Conservation (phyloP, 2,329 filamentous ascomycete genomes). For the Fusarium marasasianum region DNA sequence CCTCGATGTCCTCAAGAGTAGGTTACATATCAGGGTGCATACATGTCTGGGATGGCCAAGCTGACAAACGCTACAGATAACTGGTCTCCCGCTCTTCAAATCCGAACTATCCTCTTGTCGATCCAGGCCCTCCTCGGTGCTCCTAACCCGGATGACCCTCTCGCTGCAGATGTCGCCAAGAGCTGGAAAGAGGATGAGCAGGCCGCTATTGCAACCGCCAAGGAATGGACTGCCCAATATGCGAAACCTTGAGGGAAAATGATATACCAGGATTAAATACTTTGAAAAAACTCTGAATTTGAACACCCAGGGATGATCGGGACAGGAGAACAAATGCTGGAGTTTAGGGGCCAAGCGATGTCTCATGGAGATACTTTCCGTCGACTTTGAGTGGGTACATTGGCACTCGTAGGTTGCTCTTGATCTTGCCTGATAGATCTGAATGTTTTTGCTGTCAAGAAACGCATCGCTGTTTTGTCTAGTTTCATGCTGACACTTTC, state of each 20-base stretch:
- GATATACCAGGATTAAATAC: constrained; percentile 1
- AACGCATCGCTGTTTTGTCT: constrained; percentile 11
- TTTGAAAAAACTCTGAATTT: background rate
- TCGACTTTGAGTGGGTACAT: constrained; percentile 26
- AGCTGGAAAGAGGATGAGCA: constrained; percentile 97
- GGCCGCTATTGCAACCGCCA: constrained; percentile 89
- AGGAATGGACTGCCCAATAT: constrained; percentile 89
- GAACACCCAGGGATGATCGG: background rate
- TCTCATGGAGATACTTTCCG: constrained; percentile 18
- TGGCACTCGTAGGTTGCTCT: constrained; percentile 25
- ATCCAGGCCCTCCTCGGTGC: constrained; percentile 97
- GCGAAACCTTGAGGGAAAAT: constrained; percentile 62
- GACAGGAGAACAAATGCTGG: constrained; percentile 23
- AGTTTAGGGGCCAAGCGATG: constrained; percentile 30
- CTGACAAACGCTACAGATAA: constrained; percentile 72
- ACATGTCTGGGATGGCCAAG: background rate
- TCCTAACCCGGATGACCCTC: constrained; percentile 97
- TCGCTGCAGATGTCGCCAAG: constrained; percentile 97
- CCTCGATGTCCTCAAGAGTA: constrained; percentile 96
- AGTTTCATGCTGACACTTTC: background rate
- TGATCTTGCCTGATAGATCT: constrained; percentile 29
- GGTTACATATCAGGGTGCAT: constrained; percentile 39
- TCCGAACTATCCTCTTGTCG: constrained; percentile 96
- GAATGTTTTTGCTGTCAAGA: constrained; percentile 14
- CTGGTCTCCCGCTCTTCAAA: constrained; percentile 98